Evolutionary conservation across 306 rosid species (phyloP).

Genomic region (Cicer cuneatum): DNA sequence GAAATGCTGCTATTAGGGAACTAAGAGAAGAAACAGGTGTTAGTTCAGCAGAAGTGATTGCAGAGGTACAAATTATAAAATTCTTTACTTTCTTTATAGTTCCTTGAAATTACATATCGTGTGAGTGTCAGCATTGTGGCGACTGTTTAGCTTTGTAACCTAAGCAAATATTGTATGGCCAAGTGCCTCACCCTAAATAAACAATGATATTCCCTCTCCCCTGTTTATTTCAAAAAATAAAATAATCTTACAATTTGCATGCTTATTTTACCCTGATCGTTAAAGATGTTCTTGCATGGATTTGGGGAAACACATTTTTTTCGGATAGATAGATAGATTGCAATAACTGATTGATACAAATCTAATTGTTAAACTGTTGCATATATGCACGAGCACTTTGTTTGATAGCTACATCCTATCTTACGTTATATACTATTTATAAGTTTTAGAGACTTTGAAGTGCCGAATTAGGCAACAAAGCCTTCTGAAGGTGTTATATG

Average conservation of each 20-base stretch:
- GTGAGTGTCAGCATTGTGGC: background rate
- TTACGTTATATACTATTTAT: background rate
- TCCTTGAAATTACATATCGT: background rate
- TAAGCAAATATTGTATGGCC: no score
- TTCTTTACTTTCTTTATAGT: slow-evolving; percentile 17
- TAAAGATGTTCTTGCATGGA: background rate
- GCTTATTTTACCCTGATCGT: no score
- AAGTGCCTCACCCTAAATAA: no score
- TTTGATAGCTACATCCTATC: background rate
- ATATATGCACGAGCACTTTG: background rate
- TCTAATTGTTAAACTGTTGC: slow-evolving; percentile 1
- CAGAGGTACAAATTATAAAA: slow-evolving; percentile 60
- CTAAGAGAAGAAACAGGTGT: slow-evolving; percentile 91
- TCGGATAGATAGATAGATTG: background rate
- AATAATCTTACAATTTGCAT: no score
- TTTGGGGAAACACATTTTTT: background rate
- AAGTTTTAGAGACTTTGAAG: slow-evolving; percentile 12
- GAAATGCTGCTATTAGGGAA: slow-evolving; percentile 78
- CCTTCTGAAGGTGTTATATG: slow-evolving; percentile 7
- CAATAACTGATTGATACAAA: background rate
- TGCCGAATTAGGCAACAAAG: background rate
- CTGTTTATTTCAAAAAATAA: no score
- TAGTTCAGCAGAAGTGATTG: slow-evolving; percentile 76
- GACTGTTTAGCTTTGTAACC: no score
- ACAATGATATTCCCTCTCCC: no score